These are phyloP conservation scores for Psidium friedrichsthalianum DNA, from an alignment of 345 rosid species.

Conservation along the genomic window DNA sequence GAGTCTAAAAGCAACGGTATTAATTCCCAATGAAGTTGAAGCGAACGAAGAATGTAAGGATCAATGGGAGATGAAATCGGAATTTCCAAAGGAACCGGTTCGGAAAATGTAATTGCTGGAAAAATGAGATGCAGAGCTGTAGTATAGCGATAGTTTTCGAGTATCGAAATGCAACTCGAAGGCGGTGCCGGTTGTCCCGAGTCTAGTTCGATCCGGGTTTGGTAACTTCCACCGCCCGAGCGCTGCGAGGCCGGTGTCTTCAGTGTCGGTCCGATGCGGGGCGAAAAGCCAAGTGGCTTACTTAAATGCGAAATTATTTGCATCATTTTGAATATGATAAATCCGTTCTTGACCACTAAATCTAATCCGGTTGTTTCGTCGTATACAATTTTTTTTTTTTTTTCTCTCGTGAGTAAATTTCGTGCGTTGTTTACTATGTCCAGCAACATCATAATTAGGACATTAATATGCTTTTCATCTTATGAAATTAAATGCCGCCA, in stretches of 20 bases:
- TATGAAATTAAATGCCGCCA: background rate
- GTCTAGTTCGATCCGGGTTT: too few species aligned
- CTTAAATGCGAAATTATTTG: background rate
- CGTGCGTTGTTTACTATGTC: background rate
- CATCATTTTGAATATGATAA: too few species aligned
- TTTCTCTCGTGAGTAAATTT: background rate
- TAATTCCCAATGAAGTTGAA: accelerated
- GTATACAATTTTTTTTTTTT: background rate
- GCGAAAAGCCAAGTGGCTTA: too few species aligned
- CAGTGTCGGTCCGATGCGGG: too few species aligned
- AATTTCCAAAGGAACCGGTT: background rate
- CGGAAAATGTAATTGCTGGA: background rate
- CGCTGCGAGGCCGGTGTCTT: background rate
- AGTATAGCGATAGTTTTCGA: accelerated
- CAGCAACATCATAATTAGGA: background rate
- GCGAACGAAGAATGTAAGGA: background rate
- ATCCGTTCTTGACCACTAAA: too few species aligned
- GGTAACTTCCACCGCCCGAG: accelerated
- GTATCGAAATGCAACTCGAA: accelerated
- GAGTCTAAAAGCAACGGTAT: accelerated
- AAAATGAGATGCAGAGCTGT: background rate
- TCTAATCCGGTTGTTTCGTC: background rate
- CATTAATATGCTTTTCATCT: background rate
- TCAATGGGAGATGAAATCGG: background rate
- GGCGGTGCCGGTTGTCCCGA: background rate